Evolutionary conservation across 352 stramenopile genomes (phyloP).

Genomic region (Phytophthora foliorum): DNA sequence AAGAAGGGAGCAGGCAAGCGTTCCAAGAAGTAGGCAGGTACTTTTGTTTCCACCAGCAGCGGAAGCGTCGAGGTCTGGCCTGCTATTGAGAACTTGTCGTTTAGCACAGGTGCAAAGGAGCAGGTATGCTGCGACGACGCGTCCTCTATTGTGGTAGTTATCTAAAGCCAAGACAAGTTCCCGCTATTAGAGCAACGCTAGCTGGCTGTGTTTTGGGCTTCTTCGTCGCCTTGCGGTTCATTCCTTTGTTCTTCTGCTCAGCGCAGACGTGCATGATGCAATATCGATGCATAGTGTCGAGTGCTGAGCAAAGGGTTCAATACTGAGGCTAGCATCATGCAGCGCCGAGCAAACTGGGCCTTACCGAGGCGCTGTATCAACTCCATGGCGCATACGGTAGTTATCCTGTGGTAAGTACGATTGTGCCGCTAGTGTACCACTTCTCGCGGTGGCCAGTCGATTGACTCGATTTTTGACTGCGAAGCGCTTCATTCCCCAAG

Average conservation of each 20-base stretch:
- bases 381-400: constrained; percentile 16
- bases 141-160: constrained; percentile 13
- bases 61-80: constrained; percentile 3
- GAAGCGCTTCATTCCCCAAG: constrained; percentile 25
- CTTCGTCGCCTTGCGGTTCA: background rate
- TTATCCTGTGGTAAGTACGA: constrained; percentile 26
- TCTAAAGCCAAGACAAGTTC: constrained; percentile 30
- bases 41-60: constrained; percentile 16
- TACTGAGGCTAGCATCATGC: background rate
- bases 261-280: background rate
- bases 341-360: background rate
- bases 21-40: constrained; percentile 77
- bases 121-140: background rate
- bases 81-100: background rate
- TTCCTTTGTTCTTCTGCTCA: background rate
- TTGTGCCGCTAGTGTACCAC: constrained; percentile 50
- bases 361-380: background rate
- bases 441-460: constrained; percentile 40
- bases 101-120: background rate
- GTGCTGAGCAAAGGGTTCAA: background rate
- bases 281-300: background rate
- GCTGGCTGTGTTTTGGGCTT: background rate
- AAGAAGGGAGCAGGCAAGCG: constrained; percentile 92
- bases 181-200: constrained; percentile 12
- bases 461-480: constrained; percentile 29